These are phyloP conservation scores for Erysiphe neolycopersici DNA, from an alignment of 2,329 filamentous ascomycete species.

Conservation along the genomic window DNA sequence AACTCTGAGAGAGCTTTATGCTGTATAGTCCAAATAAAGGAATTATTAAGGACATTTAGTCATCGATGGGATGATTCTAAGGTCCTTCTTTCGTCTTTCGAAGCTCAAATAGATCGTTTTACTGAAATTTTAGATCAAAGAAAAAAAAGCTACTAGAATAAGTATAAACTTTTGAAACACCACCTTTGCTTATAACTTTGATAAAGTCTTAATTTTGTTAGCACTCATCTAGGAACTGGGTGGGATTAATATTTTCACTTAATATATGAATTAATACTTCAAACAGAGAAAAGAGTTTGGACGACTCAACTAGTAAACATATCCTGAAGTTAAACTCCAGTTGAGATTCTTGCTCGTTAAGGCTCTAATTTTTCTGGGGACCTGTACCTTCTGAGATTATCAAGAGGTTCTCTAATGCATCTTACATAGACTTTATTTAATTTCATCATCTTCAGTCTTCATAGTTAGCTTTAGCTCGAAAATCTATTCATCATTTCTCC, in stretches of 20 bases:
- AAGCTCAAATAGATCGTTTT: constrained; percentile 13
- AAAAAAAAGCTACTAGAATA: constrained; percentile 6
- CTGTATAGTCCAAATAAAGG: constrained; percentile 25
- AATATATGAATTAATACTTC: not conserved
- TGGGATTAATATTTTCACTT: not conserved
- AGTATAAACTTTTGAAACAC: not conserved
- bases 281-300: not conserved
- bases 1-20: constrained; percentile 28
- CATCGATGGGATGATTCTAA: constrained; percentile 31
- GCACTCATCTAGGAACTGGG: not conserved
- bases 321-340: not conserved
- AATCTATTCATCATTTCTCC: not conserved
- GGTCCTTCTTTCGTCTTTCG: constrained; percentile 26
- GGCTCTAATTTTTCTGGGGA: not conserved
- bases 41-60: constrained; percentile 28
- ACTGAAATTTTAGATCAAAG: constrained; percentile 18
- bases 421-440: not conserved
- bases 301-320: not conserved
- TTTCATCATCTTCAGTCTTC: not conserved
- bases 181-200: not conserved
- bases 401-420: not conserved
- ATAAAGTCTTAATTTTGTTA: not conserved
- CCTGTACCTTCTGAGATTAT: not conserved
- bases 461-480: too few species aligned
- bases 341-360: not conserved